Percentiles rank a stretch among this genome's conserved stretches.
Evolutionary conservation across 805 yeast genomes (phyloP).

Genomic region (Metschnikowia hibisci): DNA sequence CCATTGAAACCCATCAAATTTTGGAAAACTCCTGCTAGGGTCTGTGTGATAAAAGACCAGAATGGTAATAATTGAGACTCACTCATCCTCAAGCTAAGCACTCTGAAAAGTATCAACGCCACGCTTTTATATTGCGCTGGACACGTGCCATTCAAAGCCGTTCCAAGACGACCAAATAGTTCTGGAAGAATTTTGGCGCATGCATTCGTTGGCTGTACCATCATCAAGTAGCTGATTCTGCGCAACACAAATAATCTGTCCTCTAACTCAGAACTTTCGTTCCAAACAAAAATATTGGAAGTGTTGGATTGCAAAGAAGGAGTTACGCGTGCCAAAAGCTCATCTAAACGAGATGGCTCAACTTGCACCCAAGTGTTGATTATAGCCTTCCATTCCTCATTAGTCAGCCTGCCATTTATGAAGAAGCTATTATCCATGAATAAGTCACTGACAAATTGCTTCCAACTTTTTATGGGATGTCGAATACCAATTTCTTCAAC

Average conservation of each 20-base stretch:
- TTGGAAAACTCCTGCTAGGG: slow-evolving; percentile 51
- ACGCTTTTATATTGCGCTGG: slow-evolving; percentile 38
- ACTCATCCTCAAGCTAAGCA: slow-evolving; percentile 57
- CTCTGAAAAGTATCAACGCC: slow-evolving; percentile 58
- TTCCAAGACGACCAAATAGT: slow-evolving; percentile 34
- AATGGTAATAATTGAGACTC: slow-evolving; percentile 60
- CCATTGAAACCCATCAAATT: slow-evolving; percentile 25
- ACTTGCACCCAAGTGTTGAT: slow-evolving; percentile 59
- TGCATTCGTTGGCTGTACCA: slow-evolving; percentile 59
- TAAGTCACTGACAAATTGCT: slow-evolving; percentile 55
- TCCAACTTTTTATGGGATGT: slow-evolving; percentile 56
- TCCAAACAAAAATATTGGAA: slow-evolving; percentile 67
- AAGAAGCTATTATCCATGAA: slow-evolving; percentile 62
- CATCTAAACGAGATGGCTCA: slow-evolving; percentile 59
- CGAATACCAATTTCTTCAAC: slow-evolving; percentile 35
- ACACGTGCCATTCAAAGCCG: slow-evolving; percentile 28
- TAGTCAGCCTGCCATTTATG: slow-evolving; percentile 9
- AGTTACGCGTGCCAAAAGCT: slow-evolving; percentile 38
- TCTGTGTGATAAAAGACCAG: slow-evolving; percentile 67
- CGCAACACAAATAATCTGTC: slow-evolving; percentile 50
- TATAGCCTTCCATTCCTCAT: slow-evolving; percentile 50
- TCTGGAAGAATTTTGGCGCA: slow-evolving; percentile 50
- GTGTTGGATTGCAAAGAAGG: slow-evolving; percentile 44
- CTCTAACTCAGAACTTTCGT: slow-evolving; percentile 58
- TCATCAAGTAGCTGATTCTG: slow-evolving; percentile 59